These are phyloP conservation scores for Melampsora medusae DNA, from an alignment of 1,284 basidiomycete genomes.

Conservation along the genomic window DNA sequence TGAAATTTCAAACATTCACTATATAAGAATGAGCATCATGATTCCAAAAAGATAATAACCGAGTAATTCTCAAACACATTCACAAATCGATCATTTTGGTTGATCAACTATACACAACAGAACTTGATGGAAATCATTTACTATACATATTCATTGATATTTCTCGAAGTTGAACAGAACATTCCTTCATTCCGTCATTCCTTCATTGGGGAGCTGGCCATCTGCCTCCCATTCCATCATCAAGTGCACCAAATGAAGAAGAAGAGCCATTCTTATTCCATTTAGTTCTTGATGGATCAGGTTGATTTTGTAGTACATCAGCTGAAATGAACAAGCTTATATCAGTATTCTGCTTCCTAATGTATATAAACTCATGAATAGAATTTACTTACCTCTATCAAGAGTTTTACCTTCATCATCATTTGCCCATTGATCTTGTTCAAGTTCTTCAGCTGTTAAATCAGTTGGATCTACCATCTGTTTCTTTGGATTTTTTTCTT, in stretches of 20 bases:
- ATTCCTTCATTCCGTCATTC: too few species aligned
- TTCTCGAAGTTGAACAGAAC: too few species aligned
- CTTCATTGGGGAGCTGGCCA: conserved; percentile 44
- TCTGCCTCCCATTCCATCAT: conserved; percentile 45
- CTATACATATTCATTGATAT: too few species aligned
- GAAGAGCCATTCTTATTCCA: conserved; percentile 37
- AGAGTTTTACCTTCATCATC: conserved; percentile 57
- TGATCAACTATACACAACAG: too few species aligned
- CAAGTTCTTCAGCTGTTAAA: conserved; percentile 57
- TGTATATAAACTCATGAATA: too few species aligned
- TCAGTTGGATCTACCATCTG: conserved; percentile 56
- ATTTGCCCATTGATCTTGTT: conserved; percentile 53
- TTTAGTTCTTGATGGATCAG: conserved; percentile 6
- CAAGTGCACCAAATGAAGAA: conserved; percentile 45
- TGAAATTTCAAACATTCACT: background rate
- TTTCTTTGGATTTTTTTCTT: conserved; percentile 59
- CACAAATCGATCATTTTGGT: too few species aligned
- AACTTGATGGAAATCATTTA: too few species aligned
- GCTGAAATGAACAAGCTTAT: background rate
- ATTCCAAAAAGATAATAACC: too few species aligned
- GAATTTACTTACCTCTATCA: conserved; percentile 52
- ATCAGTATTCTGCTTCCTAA: too few species aligned
- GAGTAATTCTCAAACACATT: too few species aligned
- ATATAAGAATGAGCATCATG: too few species aligned
- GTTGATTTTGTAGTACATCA: background rate